phyloP scores from a whole-genome alignment of 805 yeast species.

The Saturnispora dispora region DNA sequence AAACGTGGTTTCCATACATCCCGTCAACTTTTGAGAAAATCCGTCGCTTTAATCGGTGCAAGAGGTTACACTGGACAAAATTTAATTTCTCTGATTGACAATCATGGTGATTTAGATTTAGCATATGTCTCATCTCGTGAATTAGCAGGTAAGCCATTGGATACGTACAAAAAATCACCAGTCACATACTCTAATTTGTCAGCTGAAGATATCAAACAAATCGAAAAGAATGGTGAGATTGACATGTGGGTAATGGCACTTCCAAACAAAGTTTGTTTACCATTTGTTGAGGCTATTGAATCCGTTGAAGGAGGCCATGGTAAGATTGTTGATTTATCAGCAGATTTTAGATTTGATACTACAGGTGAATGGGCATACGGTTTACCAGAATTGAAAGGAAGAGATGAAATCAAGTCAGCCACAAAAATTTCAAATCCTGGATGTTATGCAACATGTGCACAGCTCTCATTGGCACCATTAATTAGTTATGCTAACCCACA shows the following conservation, averaged over 20 bases:
- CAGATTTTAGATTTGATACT: conserved; percentile 91
- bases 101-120: conserved; percentile 80
- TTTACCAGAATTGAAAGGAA: conserved; percentile 79
- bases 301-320: conserved; percentile 51
- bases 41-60: conserved; percentile 94
- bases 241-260: conserved; percentile 99
- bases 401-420: conserved; percentile 59
- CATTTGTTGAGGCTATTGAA: conserved; percentile 74
- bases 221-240: conserved; percentile 69
- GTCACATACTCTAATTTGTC: conserved; percentile 79
- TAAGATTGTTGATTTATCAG: conserved; percentile 86
- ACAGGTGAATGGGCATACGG: conserved; percentile 90
- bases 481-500: conserved; percentile 40
- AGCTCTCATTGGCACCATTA: conserved; percentile 83
- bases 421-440: conserved; percentile 93
- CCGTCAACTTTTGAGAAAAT: conserved; percentile 17
- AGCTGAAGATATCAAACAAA: conserved; percentile 69
- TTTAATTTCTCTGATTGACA: conserved; percentile 74
- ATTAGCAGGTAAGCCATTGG: conserved; percentile 73
- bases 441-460: conserved; percentile 98
- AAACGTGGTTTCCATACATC: conserved; percentile 24
- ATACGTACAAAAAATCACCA: conserved; percentile 77
- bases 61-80: conserved; percentile 97
- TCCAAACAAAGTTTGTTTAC: conserved; percentile 94
- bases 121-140: conserved; percentile 96